Evolutionary conservation across 1,284 basidiomycete species (phyloP), one percentile per base, ranked within the genome.

Genomic region (Xerocomus tenax): DNA sequence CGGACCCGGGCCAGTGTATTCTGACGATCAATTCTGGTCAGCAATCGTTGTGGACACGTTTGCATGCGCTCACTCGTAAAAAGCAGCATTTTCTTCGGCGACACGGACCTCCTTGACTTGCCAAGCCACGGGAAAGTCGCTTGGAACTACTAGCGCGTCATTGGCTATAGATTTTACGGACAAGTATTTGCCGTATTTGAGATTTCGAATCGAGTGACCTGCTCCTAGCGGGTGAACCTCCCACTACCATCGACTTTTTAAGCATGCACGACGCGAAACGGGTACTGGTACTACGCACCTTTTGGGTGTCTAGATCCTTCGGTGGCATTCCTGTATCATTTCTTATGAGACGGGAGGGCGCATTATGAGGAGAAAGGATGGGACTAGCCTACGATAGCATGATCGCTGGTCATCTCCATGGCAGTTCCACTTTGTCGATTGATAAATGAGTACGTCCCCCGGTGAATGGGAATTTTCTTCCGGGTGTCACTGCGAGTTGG

Each of bases 391-490:
- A 65, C 54, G 42, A 63, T 46, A 16, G 45, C 32, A n/a, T 65
- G 36, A 32, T 67, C 53, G 19, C 54, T 62, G 0, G 53, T 35
- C 61, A 67, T 50, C 34, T 65, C 62, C 61, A 64, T 63, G 15
- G 65, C 57, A 10, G 62, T 67, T n/a, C 65, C 64, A 18, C 62
- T 67, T 52, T 65, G 63, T 43, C 62, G 55, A 39, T 67, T 67
- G 48, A 54, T 26, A 44, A 67, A 63, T 6, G 59, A 52, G 44
- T 66, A 64, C 2, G 64, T 66, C 39, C 65, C 62, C 47, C 63
- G 64, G 42, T 63, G 64, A 25, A 67, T 57, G 35, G 58, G 51
- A 3, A 58, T 50, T 41, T 50, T 61, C 51, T 62, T 65, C 26
- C 55, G 48, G 8, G 50, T 48, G 13, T 52, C 51, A 9, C 29